Evolutionary conservation across 768 basidiomycete genomes (phyloP), one percentile per base, ranked within the genome.

Genomic region (Termitomyces sp.): DNA sequence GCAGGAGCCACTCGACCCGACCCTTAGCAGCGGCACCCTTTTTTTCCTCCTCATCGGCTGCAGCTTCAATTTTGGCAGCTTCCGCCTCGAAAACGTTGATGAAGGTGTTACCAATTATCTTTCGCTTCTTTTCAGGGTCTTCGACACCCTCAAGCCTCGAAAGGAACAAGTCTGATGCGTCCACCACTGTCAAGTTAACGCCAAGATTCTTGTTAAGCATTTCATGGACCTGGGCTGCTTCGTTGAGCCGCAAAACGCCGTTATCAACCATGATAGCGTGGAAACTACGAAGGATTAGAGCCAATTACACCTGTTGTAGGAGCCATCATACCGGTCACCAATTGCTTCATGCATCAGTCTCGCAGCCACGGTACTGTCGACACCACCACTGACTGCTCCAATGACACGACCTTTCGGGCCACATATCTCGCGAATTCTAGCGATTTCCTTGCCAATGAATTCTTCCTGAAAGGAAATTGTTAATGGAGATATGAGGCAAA

Each of bases 201-300:
- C 96, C 96, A 52, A 99, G 85, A 65, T 98, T 83, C 65, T 84
- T 83, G 71, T 88, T 91, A 49, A 99, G 81, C 94, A 96, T 98
- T 62, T 88, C 84, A 70, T 96, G 70, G 15, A 99, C 97, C 69
- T 97, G 94, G 50, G 81, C 66, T 10, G 87, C 94, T 69, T 99
- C 97, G 66, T 98, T 88, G 60, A 89, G 72, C 50, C 97, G 90
- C 11, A 99, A 79, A 27, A 98, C 96, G 54, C 97, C 97, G 65
- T 99, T 99, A 72, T 98, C 96, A 41, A 98, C 97, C 94, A 98
- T 95, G 74, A 98, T 97, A 10, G 95, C 97, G 65, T 96, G 97
- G 80, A 99, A 99, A 56, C 95, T 96, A 63, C 7, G 31, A 45
- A 38, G 25, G 31, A 42, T 53, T 39, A 35, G 52, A 57, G 50